Base-by-base conservation (phyloP, 805 yeast species). In the Yarrowia divulgata region DNA sequence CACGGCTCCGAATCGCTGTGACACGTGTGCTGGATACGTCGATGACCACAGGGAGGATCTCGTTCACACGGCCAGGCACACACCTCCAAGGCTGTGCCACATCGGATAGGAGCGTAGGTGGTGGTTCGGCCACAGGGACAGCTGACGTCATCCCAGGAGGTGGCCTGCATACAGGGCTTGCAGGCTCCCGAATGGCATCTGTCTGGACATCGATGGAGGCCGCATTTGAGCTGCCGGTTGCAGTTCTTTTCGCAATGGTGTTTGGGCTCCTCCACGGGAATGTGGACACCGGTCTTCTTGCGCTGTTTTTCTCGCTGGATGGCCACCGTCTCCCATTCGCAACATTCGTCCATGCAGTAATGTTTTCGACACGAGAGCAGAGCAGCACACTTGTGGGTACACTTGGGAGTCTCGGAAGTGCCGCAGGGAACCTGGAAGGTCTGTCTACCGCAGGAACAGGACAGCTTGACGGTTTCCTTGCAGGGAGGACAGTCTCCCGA, bases 51-150 rank as follows among this genome's bases (percentile, higher is more conserved):
- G 0, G 77, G 72, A 42, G 81, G 81, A 1, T 73, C 74, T 63
- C 91, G 81, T 3, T 80, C 78, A 77, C 97, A 91, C 71, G 85
- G 92, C 70, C 85, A 83, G 32, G 80, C 81, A 78, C 97, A 91
- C 12, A 82, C 82, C 4, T 89, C 89, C 42, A 90, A 75, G 55
- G 78, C 81, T 0, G 91, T 85, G 14, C 97, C 97, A 79, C 97
- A 91, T 72, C 97, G 80, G 10, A 91, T 91, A 0, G 97, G 97
- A 0, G 97, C 97, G 23, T 83, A 84, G 7, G 91, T 82, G 3
- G 90, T 84, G 0, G 97, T 91, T 71, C 84, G 82, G 2, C 97
- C 97, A 80, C 97, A 91, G 62, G 88, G 84, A 75, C 97, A 91
- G 2, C 87, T 85, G 73, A 90, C 79, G 75, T 91, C 97, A 19